phyloP scores from a whole-genome alignment of 1,284 basidiomycete genomes.

The Fomitopsis palustris region DNA sequence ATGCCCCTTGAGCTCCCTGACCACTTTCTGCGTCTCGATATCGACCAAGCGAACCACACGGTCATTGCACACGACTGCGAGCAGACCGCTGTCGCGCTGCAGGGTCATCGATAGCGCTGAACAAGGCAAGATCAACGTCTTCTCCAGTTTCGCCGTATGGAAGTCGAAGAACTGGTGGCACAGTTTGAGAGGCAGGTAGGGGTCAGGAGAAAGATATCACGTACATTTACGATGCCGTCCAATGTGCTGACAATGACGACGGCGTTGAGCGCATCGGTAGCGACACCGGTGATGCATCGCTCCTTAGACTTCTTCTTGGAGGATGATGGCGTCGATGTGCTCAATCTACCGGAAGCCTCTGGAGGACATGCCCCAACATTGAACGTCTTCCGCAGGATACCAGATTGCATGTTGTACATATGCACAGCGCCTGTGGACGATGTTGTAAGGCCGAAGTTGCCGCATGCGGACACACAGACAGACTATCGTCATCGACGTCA shows the following conservation, averaged over 20 bases:
- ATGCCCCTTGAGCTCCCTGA: slow-evolving; percentile 85
- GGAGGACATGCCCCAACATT: slow-evolving; percentile 59
- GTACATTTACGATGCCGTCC: slow-evolving; percentile 85
- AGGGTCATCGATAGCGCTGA: slow-evolving; percentile 71
- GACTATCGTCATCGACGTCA: slow-evolving; percentile 41
- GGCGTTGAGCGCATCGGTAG: slow-evolving; percentile 84
- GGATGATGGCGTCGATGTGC: slow-evolving; percentile 22
- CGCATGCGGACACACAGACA: slow-evolving; percentile 92
- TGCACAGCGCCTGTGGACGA: slow-evolving; percentile 77
- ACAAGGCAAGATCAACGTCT: slow-evolving; percentile 68
- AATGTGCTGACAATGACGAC: slow-evolving; percentile 80
- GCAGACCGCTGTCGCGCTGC: slow-evolving; percentile 84
- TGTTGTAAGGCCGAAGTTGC: slow-evolving; percentile 90
- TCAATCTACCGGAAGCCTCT: slow-evolving; percentile 38
- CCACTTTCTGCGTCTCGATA: slow-evolving; percentile 84
- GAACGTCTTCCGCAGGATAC: slow-evolving; percentile 80
- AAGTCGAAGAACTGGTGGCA: slow-evolving; percentile 90
- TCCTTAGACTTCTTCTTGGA: slow-evolving; percentile 45
- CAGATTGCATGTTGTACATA: slow-evolving; percentile 97
- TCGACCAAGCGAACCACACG: slow-evolving; percentile 83
- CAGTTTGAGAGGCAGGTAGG: not conserved
- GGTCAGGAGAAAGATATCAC: slow-evolving; percentile 27
- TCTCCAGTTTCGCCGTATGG: slow-evolving; percentile 72
- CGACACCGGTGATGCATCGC: slow-evolving; percentile 78
- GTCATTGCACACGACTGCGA: slow-evolving; percentile 86